Conservation (phyloP, 2,329 filamentous ascomycete genomes). For the Sarocladiaceae sp. region DNA sequence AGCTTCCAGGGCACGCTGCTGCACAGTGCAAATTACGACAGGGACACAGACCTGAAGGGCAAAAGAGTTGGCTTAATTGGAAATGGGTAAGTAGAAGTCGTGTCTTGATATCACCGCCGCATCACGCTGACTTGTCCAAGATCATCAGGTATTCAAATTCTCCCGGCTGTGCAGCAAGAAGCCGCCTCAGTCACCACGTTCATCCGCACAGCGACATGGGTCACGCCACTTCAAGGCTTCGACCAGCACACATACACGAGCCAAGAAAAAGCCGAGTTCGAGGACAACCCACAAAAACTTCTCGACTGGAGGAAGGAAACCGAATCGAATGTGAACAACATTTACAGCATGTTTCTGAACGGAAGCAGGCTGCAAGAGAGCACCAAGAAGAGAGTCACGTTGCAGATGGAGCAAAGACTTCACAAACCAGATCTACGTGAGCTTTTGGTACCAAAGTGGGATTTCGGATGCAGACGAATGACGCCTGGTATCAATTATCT, state of each 20-base stretch:
- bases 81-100: too few relatives aligned
- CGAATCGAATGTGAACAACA: constrained; percentile 40
- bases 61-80: constrained; percentile 37
- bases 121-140: too few relatives aligned
- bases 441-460: background rate
- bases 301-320: constrained; percentile 37
- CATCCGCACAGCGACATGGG: constrained; percentile 46
- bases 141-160: constrained; percentile 40
- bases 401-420: too few relatives aligned
- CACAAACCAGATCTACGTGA: too few relatives aligned
- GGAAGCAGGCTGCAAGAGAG: background rate
- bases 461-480: constrained; percentile 21
- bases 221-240: constrained; percentile 37
- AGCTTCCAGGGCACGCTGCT: constrained; percentile 45
- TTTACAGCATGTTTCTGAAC: constrained; percentile 42
- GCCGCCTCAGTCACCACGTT: constrained; percentile 43
- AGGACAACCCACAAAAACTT: constrained; percentile 30
- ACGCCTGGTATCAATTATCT: constrained; percentile 49
- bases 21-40: constrained; percentile 47
- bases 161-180: constrained; percentile 25
- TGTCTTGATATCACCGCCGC: too few relatives aligned
- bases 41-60: constrained; percentile 36
- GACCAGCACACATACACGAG: constrained; percentile 36
- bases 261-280: constrained; percentile 36
- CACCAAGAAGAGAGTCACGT: too few relatives aligned